Percentiles rank a stretch among this genome's conserved stretches.
Conservation (phyloP, 305 asterid genomes). For the Nicotiana rustica region DNA sequence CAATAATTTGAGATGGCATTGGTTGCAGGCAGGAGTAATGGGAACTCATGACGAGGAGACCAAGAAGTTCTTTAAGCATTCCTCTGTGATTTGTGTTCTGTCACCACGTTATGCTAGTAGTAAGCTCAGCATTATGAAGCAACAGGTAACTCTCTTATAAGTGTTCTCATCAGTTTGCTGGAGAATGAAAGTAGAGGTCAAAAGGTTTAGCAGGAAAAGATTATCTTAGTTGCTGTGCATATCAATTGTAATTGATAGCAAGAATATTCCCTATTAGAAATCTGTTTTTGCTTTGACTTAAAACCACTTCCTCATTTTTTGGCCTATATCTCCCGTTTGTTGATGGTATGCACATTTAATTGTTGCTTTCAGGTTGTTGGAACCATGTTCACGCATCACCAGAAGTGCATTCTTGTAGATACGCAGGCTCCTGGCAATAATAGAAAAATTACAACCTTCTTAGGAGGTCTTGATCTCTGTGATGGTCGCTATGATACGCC, state of each 20-base stretch:
- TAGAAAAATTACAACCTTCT: constrained; percentile 83
- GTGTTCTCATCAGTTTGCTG: background rate
- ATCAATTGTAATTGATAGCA: background rate
- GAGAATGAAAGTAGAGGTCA: constrained; percentile 16
- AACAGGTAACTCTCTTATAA: constrained; percentile 58
- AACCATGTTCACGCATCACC: constrained; percentile 85
- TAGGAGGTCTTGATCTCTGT: constrained; percentile 95
- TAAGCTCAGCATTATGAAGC: constrained; percentile 81
- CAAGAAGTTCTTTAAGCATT: constrained; percentile 77
- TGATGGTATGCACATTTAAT: constrained; percentile 39
- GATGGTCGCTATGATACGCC: constrained; percentile 99
- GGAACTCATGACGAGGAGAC: constrained; percentile 93
- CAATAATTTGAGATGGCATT: constrained; percentile 45
- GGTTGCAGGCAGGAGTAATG: constrained; percentile 88
- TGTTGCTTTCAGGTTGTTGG: constrained; percentile 78
- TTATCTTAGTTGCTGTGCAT: background rate
- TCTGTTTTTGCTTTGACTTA: background rate
- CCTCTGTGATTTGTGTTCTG: constrained; percentile 86
- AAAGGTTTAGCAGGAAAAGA: constrained; percentile 5
- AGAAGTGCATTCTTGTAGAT: constrained; percentile 92
- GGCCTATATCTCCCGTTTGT: constrained; percentile 16
- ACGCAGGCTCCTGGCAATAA: constrained; percentile 85
- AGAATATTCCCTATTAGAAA: constrained; percentile 6
- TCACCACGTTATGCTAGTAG: constrained; percentile 88
- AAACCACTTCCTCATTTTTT: constrained; percentile 18